Percentiles rank a stretch among this genome's conserved stretches.
Evolutionary conservation across 768 basidiomycete species (phyloP).

Genomic region (Phallus indusiatus): DNA sequence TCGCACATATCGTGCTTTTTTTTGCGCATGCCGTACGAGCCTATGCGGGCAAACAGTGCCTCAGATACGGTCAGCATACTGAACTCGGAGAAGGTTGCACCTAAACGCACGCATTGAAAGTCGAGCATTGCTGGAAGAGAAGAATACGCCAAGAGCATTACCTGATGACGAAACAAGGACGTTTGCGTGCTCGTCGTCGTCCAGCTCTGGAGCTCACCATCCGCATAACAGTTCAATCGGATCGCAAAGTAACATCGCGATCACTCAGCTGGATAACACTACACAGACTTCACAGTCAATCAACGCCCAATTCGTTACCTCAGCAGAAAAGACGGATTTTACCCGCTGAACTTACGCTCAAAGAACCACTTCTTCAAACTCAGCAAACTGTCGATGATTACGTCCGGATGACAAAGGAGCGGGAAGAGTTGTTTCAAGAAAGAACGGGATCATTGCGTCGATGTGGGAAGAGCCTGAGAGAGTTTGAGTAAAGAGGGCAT

Average conservation of each 20-base stretch:
- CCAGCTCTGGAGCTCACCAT: slow-evolving; percentile 19
- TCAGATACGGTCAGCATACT: background rate
- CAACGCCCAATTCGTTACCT: slow-evolving; percentile 18
- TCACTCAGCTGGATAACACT: slow-evolving; percentile 74
- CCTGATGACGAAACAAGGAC: slow-evolving; percentile 1
- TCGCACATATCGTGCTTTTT: background rate
- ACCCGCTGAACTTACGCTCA: slow-evolving; percentile 35
- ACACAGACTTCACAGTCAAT: slow-evolving; percentile 37
- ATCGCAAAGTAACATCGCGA: slow-evolving; percentile 56
- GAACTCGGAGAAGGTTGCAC: background rate
- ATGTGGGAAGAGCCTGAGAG: slow-evolving; percentile 92
- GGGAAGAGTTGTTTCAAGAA: slow-evolving; percentile 79
- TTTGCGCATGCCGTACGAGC: background rate
- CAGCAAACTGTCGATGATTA: slow-evolving; percentile 58
- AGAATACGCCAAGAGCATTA: background rate
- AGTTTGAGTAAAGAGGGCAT: slow-evolving; percentile 81
- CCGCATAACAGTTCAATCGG: slow-evolving; percentile 55
- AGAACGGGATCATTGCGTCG: slow-evolving; percentile 51
- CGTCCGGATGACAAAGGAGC: slow-evolving; percentile 54
- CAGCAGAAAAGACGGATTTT: slow-evolving; percentile 14
- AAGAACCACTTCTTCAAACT: slow-evolving; percentile 47
- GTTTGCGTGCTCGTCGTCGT: background rate
- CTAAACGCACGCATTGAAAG: background rate
- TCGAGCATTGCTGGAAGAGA: background rate
- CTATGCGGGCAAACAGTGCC: background rate